Percentiles rank a stretch among this genome's conserved stretches.
These are phyloP conservation scores for Schoenoplectus triqueter DNA, from an alignment of 202 grass and related monocot species.

Conservation along the genomic window DNA sequence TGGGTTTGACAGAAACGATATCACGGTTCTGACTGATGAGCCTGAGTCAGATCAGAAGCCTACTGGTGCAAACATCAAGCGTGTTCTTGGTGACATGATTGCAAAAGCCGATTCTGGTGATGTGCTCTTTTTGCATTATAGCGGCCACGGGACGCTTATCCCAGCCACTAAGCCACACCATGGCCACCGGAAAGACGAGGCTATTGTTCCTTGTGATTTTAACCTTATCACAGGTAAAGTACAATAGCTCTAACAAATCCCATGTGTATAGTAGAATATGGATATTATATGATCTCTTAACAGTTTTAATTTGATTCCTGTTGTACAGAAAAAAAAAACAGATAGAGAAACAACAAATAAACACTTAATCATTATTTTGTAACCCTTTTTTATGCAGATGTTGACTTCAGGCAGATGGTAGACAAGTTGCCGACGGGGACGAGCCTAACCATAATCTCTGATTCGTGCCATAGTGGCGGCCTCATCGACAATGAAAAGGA, in stretches of 20 bases:
- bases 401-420: constrained; percentile 72
- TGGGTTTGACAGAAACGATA: constrained; percentile 51
- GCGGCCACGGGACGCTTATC: constrained; percentile 74
- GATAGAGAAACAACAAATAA: neutral
- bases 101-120: constrained; percentile 51
- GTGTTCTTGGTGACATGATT: constrained; percentile 63
- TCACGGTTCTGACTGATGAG: constrained; percentile 62
- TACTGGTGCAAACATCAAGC: constrained; percentile 66
- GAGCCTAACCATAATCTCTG: constrained; percentile 68
- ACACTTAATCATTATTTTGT: neutral
- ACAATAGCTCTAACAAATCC: neutral
- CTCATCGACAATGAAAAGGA: constrained; percentile 81
- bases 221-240: constrained; percentile 68
- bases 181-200: constrained; percentile 50
- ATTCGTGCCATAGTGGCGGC: constrained; percentile 71
- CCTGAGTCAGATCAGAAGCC: constrained; percentile 39
- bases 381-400: constrained; percentile 37
- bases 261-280: neutral
- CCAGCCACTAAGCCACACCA: constrained; percentile 44
- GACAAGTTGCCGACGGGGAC: constrained; percentile 57
- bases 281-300: neutral
- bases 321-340: neutral
- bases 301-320: neutral
- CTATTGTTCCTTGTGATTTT: constrained; percentile 84
- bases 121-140: constrained; percentile 87